Evolutionary conservation across 148 eudicot species (phyloP).

Genomic region (Polygonum aviculare): DNA sequence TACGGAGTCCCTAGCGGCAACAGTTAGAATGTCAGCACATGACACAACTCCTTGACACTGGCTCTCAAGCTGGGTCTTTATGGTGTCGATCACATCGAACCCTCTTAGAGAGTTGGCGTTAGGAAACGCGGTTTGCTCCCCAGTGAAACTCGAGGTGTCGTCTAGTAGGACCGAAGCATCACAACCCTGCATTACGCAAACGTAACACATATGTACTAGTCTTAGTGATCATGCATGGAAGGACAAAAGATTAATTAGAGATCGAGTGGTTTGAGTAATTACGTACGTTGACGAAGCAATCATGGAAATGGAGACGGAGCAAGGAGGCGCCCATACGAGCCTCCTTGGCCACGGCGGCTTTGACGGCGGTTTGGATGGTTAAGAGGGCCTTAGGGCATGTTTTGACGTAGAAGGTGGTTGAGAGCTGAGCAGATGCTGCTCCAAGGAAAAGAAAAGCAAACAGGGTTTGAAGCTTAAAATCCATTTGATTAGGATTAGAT

Average conservation of each 20-base stretch:
- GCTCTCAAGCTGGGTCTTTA: constrained; percentile 10
- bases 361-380: constrained; percentile 13
- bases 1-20: constrained; percentile 15
- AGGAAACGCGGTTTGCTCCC: constrained; percentile 14
- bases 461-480: background rate
- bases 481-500: background rate
- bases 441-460: background rate
- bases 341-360: constrained; percentile 19
- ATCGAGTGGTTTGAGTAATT: background rate
- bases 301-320: constrained; percentile 30
- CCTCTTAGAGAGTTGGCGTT: constrained; percentile 12
- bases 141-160: constrained; percentile 13
- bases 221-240: background rate
- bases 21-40: constrained; percentile 15
- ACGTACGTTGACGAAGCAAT: constrained; percentile 26
- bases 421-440: constrained; percentile 14
- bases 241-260: background rate
- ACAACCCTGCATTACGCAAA: constrained; percentile 9
- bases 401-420: constrained; percentile 14
- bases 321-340: constrained; percentile 24
- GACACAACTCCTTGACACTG: constrained; percentile 7
- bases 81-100: constrained; percentile 15
- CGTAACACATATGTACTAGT: background rate
- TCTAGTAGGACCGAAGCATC: constrained; percentile 14
- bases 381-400: constrained; percentile 20